Evolutionary conservation across 257 asterid species (phyloP).

Genomic region (Paulownia fortunei): DNA sequence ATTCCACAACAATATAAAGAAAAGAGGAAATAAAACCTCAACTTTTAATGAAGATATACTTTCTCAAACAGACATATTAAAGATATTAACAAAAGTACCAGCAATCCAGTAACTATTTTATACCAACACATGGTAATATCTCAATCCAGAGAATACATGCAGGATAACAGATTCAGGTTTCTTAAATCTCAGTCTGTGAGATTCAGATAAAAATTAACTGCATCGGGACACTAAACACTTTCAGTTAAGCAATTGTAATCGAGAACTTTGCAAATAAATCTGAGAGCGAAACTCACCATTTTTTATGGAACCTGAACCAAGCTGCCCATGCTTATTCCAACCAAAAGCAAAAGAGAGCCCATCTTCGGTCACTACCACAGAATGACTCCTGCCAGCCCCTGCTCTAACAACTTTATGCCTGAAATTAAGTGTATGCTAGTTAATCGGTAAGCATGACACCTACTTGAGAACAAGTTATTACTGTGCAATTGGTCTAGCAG

Average conservation of each 20-base stretch:
- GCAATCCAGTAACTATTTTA: background rate
- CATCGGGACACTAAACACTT: background rate
- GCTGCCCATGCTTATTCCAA: conserved; percentile 96
- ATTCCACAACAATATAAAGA: background rate
- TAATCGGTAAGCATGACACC: background rate
- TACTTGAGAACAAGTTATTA: background rate
- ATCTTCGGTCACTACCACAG: conserved; percentile 87
- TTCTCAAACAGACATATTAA: background rate
- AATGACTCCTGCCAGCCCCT: conserved; percentile 85
- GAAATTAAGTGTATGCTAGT: conserved; percentile 21
- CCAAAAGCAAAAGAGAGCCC: conserved; percentile 85
- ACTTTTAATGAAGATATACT: background rate
- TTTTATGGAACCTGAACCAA: conserved; percentile 83
- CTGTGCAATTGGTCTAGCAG: background rate
- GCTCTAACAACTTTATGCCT: conserved; percentile 80
- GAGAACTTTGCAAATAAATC: background rate
- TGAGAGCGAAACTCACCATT: conserved; percentile 56
- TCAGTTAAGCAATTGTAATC: background rate
- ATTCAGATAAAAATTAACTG: background rate
- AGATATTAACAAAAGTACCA: background rate
- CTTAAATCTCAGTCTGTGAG: background rate
- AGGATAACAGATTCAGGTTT: conserved; percentile 6
- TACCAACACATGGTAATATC: background rate
- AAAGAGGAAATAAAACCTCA: background rate
- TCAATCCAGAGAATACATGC: background rate